Conservation (phyloP, 1,284 basidiomycete genomes). For the Lentinula novae-zelandiae region DNA sequence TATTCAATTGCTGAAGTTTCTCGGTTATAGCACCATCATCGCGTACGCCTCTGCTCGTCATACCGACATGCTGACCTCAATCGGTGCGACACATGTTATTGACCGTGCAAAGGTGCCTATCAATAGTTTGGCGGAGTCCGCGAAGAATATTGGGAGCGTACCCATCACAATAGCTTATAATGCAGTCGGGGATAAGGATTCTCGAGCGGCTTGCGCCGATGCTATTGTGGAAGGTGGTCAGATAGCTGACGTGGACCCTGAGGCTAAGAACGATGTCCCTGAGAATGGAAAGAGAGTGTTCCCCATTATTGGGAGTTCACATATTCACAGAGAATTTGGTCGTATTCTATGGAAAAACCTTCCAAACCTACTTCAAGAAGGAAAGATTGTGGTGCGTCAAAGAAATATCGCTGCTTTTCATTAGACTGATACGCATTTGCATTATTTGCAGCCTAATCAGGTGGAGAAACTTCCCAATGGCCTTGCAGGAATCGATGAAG, state of each 20-base stretch:
- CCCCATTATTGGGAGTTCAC: conserved; percentile 1
- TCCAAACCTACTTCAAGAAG: conserved; percentile 9
- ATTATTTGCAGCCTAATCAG: conserved; percentile 5
- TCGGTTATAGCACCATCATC: conserved; percentile 36
- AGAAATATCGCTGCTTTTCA: too few relatives aligned
- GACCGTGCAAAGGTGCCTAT: conserved; percentile 22
- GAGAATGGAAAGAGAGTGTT: conserved; percentile 4
- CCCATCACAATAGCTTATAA: conserved; percentile 11
- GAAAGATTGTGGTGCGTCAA: conserved; percentile 6
- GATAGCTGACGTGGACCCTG: background rate
- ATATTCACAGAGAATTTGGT: conserved; percentile 9
- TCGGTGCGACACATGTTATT: conserved; percentile 40
- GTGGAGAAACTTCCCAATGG: conserved; percentile 11
- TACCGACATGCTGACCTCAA: conserved; percentile 27
- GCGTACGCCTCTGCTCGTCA: conserved; percentile 36
- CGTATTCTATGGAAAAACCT: conserved; percentile 5
- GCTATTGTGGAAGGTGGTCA: background rate
- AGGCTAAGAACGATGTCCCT: background rate
- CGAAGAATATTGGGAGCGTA: conserved; percentile 1
- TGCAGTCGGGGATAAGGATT: background rate
- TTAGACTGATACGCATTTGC: background rate
- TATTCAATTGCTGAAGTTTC: conserved; percentile 38
- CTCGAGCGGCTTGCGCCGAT: conserved; percentile 2
- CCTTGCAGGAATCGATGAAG: conserved; percentile 8
- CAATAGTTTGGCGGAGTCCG: background rate